phyloP scores from a whole-genome alignment of 352 stramenopile genomes.

The Heterotrichella gracilis region DNA sequence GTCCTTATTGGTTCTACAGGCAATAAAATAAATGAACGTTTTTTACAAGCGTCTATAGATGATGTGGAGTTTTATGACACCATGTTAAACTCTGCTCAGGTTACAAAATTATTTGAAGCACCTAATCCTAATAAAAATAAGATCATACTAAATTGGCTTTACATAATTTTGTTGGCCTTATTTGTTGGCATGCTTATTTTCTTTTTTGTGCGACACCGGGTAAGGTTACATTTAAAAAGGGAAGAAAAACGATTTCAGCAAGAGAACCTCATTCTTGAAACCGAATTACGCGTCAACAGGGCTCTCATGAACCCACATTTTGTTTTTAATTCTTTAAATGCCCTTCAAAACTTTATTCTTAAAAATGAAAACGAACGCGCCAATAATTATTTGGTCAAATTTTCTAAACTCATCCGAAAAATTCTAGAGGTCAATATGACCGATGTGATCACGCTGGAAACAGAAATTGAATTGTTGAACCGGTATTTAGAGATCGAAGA shows the following conservation, averaged over 20 bases:
- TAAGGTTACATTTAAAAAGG: not conserved
- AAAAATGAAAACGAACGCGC: not conserved
- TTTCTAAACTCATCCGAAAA: not conserved
- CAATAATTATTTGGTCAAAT: not conserved
- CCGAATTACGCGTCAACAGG: not conserved
- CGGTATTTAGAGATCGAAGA: not conserved
- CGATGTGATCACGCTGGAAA: not conserved
- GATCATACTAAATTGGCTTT: not conserved
- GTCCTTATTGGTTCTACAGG: not conserved
- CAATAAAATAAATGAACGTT: not conserved
- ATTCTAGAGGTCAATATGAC: not conserved
- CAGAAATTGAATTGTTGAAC: not conserved
- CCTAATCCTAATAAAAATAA: conserved; percentile 1
- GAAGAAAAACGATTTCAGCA: not conserved
- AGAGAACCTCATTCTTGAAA: not conserved
- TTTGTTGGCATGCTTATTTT: not conserved
- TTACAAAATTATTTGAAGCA: not conserved
- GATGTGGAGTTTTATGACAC: not conserved
- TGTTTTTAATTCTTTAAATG: conserved; percentile 10
- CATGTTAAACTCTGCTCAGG: not conserved
- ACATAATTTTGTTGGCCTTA: not conserved
- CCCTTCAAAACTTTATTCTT: not conserved
- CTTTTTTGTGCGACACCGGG: not conserved
- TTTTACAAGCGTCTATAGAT: not conserved
- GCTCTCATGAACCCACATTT: not conserved